Base-by-base conservation (phyloP, 179 eudicot species). In the Heliamphora pulchella region DNA sequence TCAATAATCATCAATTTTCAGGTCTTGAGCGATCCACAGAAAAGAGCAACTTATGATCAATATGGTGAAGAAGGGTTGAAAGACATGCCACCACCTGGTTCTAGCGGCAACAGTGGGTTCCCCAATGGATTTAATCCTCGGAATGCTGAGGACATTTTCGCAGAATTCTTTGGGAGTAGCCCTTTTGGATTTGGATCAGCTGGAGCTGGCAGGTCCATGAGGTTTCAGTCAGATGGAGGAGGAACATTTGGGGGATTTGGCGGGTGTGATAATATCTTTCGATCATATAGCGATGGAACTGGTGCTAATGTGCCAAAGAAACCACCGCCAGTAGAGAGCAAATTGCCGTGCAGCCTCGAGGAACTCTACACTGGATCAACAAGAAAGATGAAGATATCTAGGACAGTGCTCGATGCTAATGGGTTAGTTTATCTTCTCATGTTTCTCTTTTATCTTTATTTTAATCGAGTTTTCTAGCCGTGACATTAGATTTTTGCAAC, bases 41-140 rank as follows among this genome's bases (percentile, higher is more conserved):
- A 88, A 78, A 83, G 96, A 79, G 83, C 93, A 1, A 78, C 85
- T 11, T 95, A 89, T 75, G 97, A 93, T 76, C 97, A 90, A 44
- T 77, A 89, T 76, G 99, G 99, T 10, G 99, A 93, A 89, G 96
- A 96, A 80, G 98, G 98, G 15, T 74, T 95, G 53, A 92, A 89
- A 74, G 92, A 90, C 80, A 86, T 77, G 86, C 93, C 90, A 5
- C 87, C 86, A 5, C 81, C 90, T n/a, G 92, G 90, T 18, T 73
- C 91, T 1, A 75, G 74, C 4, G 78, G 82, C 41, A 84, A 77
- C 77, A 79, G 80, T 8, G 85, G 83, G 3, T 82, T 79, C 51
- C 83, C 80, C 11, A 76, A 62, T 50, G 89, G 90, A 2, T 89
- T 81, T 86, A 89, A 90, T 74, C 92, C 93, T n/a, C 84, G 97